A percentile compares a stretch with the other conserved stretches of the same genome.
phyloP scores from a whole-genome alignment of 768 basidiomycete genomes.

The Jaapia argillacea region DNA sequence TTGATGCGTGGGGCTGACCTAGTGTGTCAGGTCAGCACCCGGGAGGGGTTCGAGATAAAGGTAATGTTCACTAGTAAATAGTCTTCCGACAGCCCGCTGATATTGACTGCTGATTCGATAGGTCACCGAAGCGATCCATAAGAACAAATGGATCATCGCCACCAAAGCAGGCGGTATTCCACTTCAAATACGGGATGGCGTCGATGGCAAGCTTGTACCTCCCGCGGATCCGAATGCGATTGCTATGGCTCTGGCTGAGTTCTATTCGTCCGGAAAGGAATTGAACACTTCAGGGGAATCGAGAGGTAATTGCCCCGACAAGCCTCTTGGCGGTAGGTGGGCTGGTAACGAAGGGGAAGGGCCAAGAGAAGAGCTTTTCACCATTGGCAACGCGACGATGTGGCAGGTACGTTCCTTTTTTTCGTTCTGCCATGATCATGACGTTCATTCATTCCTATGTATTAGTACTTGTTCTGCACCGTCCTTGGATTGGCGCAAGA shows the following conservation, averaged over 20 bases:
- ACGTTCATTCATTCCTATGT: neutral
- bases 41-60: slow-evolving; percentile 1
- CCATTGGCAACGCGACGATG: slow-evolving; percentile 1
- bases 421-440: neutral
- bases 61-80: neutral
- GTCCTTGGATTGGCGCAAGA: neutral
- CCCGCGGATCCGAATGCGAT: neutral
- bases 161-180: neutral
- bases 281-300: neutral
- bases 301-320: neutral
- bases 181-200: neutral
- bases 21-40: slow-evolving; percentile 1
- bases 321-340: neutral
- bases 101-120: neutral
- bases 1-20: neutral
- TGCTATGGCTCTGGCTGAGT: neutral
- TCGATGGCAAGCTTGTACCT: neutral
- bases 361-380: neutral
- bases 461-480: neutral
- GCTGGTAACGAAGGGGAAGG: neutral
- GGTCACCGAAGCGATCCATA: slow-evolving; percentile 1
- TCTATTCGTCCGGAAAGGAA: neutral
- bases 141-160: neutral
- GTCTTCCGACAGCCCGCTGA: neutral
- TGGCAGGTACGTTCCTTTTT: neutral